Evolutionary conservation across 768 basidiomycete species (phyloP), one percentile per base, ranked within the genome.

Genomic region (Calvatia gigantea): DNA sequence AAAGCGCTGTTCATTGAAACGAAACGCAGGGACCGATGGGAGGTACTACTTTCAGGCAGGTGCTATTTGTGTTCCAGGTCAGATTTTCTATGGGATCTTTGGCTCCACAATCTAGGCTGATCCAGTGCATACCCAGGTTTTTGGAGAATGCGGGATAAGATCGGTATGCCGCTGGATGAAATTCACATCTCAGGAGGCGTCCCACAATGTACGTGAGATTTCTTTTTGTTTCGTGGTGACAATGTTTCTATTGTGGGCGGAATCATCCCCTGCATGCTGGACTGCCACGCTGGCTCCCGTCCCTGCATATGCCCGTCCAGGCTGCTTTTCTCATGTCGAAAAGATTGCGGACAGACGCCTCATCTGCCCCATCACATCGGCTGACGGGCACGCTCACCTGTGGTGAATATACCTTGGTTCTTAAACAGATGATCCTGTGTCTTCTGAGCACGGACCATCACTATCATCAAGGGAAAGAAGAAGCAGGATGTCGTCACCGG

Each of bases 81-180:
- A 58, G 76, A 65, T 43, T 57, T n/a, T 57, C 57, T 60, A 59
- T 62, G 42, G n/a, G 41, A 53, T 47, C 46, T 62, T 54, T 37
- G 59, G 52, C 51, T 25, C 43, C 44, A 23, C 39, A 23, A n/a
- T 15, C 42, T 43, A 41, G 48, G 11, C 28, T 23, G 42, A 46
- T 35, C 23, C 31, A 4, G 43, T 28, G 5, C 15, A 43, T 5
- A 27, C 37, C 31, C 62, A 87, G 89, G 89, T 21, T 85, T 82
- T 58, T 91, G 89, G 90, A 77, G 88, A 15, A 75, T 91, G 70
- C 66, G 78, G 59, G 88, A 91, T 69, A 91, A 91, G 71, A 80
- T 88, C 51, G 91, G 89, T 6, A 72, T 84, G 62, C 74, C 83
- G 19, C 71, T 91, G 33, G 84, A 89, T 51, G 83, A 89, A 51